Evolutionary conservation across 2,329 filamentous ascomycete genomes (phyloP), one percentile per base, ranked within the genome.

Genomic region (Pyricularia sp.): DNA sequence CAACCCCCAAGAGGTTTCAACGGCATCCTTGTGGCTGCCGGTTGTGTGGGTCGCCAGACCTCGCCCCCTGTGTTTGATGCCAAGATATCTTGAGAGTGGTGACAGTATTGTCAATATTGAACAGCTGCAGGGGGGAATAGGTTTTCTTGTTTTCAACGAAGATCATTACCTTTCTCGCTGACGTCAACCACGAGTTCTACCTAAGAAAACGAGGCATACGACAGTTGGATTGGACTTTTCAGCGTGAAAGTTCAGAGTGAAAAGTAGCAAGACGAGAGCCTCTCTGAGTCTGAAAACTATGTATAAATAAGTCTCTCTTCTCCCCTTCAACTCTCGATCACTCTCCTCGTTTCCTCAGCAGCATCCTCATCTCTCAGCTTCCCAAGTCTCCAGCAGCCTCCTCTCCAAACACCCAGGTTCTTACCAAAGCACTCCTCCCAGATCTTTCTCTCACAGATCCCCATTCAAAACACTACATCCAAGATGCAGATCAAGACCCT

Each of bases 401-500:
- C 23, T 14, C 58, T 50, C 33, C 25, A 36, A 66, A 23, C 36
- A 66, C 31, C 31, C 31, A 25, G 17, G 14, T 26, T 23, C 10
- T 33, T 11, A 10, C 28, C 28, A 33, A 50, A 66, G 25, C 61
- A 28, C 28, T 28, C 28, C 61, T 31, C 25, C 17, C 30, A n/a
- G 9, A 25, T 33, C 63, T 50, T n/a, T n/a, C n/a, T n/a, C n/a
- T n/a, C 14, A 14, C 31, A 28, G 31, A 28, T 26, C n/a, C n/a
- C 25, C 31, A 9, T 65, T 26, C n/a, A n/a, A 66, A 17, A 23
- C 25, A n/a, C 36, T 28, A 7, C 65, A 58, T 28, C 7, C 36
- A 66, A 66, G 3, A 66, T 66, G 65, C 65, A 66, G 65, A 58
- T 66, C 65, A 58, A 58, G 36, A 58, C 14, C 65, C 26, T 59